Evolutionary conservation across 2,329 filamentous ascomycete genomes (phyloP).

Genomic region (Fusarium setosum): DNA sequence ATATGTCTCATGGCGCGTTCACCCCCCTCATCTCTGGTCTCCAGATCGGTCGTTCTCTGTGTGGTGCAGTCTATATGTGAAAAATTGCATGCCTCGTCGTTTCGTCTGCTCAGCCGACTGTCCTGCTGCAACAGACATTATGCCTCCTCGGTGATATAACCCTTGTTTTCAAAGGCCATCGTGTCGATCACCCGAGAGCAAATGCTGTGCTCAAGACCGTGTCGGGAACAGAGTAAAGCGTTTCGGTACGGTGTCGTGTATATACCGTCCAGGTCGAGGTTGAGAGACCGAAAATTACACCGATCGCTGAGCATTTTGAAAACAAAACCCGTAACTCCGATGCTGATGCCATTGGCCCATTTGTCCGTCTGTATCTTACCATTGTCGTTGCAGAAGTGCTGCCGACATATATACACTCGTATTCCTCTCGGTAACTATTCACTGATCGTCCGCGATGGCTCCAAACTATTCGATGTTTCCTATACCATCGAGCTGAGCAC

Average conservation of each 20-base stretch:
- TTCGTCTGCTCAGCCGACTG: slow-evolving; percentile 3
- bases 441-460: slow-evolving; percentile 27
- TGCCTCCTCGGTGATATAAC: slow-evolving; percentile 1
- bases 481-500: slow-evolving; percentile 73
- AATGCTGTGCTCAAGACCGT: not conserved
- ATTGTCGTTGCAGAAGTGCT: slow-evolving; percentile 22
- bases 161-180: slow-evolving; percentile 33
- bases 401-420: slow-evolving; percentile 40
- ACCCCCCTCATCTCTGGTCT: slow-evolving; percentile 22
- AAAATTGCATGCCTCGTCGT: slow-evolving; percentile 34
- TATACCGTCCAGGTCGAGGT: slow-evolving; percentile 30
- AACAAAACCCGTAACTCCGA: slow-evolving; percentile 46
- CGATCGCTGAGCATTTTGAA: slow-evolving; percentile 33
- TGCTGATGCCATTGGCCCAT: slow-evolving; percentile 46
- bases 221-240: slow-evolving; percentile 11
- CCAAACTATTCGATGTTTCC: slow-evolving; percentile 27
- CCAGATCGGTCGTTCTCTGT: slow-evolving; percentile 26
- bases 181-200: slow-evolving; percentile 8
- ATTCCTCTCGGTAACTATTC: slow-evolving; percentile 27
- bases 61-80: slow-evolving; percentile 42
- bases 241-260: slow-evolving; percentile 19
- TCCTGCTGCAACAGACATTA: not conserved
- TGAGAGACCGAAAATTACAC: slow-evolving; percentile 38
- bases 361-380: slow-evolving; percentile 38
- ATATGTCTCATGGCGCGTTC: slow-evolving; percentile 31